phyloP scores from a whole-genome alignment of 2,329 filamentous ascomycete species.

The Chrysoporthe austroafricana region DNA sequence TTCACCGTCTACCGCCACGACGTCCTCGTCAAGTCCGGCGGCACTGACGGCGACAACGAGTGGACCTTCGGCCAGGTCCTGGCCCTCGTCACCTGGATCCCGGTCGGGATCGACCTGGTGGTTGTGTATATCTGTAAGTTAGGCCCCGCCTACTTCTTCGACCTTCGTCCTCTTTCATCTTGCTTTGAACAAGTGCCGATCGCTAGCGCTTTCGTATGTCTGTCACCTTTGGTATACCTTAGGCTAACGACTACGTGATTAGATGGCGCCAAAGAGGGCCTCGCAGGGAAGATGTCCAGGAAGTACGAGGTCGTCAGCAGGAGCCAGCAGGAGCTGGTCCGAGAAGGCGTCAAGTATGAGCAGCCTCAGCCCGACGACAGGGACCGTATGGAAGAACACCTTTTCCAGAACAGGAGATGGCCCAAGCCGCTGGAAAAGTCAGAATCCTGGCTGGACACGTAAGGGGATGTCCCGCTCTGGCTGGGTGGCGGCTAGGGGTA shows the following conservation, averaged over 20 bases:
- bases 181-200: background rate
- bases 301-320: constrained; percentile 13
- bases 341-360: constrained; percentile 1
- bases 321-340: background rate
- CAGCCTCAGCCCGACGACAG: background rate
- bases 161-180: background rate
- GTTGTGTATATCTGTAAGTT: constrained; percentile 35
- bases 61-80: constrained; percentile 41
- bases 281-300: constrained; percentile 11
- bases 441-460: constrained; percentile 9
- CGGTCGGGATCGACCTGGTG: constrained; percentile 35
- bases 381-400: background rate
- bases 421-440: constrained; percentile 2
- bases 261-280: constrained; percentile 16
- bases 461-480: background rate
- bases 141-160: background rate
- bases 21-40: constrained; percentile 29
- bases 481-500: background rate
- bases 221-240: background rate
- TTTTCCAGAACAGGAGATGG: background rate
- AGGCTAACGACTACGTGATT: background rate
- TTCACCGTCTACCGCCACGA: constrained; percentile 35
- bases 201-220: background rate
- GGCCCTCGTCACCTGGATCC: constrained; percentile 37
- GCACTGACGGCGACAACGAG: constrained; percentile 32